Conservation (phyloP, 2,329 filamentous ascomycete species). For the Alternaria arborescens region DNA sequence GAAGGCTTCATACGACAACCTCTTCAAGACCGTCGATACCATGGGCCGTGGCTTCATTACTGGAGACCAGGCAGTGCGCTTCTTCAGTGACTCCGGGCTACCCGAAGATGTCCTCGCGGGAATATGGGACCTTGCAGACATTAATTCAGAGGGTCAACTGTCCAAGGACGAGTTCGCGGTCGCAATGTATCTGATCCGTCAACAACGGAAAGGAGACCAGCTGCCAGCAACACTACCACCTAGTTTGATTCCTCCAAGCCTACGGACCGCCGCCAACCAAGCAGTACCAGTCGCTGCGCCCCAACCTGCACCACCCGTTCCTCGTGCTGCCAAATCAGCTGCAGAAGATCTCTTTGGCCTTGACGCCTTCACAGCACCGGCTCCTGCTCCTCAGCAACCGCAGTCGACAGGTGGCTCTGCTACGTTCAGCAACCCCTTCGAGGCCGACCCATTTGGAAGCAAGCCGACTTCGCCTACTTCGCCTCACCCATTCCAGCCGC, state of each 20-base stretch:
- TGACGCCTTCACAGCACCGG: constrained; percentile 70
- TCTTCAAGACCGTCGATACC: constrained; percentile 86
- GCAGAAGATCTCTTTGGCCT: constrained; percentile 94
- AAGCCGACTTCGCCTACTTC: constrained; percentile 63
- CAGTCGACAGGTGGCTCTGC: constrained; percentile 79
- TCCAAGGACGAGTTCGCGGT: constrained; percentile 93
- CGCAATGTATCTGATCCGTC: constrained; percentile 94
- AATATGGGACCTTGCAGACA: constrained; percentile 97
- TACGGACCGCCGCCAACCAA: constrained; percentile 67
- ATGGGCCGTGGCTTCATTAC: constrained; percentile 82
- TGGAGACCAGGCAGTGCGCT: constrained; percentile 91
- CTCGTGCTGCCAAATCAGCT: constrained; percentile 70
- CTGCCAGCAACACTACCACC: constrained; percentile 81
- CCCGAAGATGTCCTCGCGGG: constrained; percentile 89
- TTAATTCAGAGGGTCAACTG: constrained; percentile 86
- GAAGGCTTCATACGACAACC: constrained; percentile 85
- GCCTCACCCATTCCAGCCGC: constrained; percentile 58
- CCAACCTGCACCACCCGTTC: constrained; percentile 52
- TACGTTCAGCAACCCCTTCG: constrained; percentile 51
- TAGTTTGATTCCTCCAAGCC: constrained; percentile 84
- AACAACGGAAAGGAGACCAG: constrained; percentile 76
- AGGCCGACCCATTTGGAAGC: constrained; percentile 71
- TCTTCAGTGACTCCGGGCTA: constrained; percentile 91
- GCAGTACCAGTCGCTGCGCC: constrained; percentile 57
- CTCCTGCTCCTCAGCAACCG: constrained; percentile 63